Evolutionary conservation across 495 filamentous ascomycete species (phyloP).

Genomic region (Aspergillus heteromorphus): DNA sequence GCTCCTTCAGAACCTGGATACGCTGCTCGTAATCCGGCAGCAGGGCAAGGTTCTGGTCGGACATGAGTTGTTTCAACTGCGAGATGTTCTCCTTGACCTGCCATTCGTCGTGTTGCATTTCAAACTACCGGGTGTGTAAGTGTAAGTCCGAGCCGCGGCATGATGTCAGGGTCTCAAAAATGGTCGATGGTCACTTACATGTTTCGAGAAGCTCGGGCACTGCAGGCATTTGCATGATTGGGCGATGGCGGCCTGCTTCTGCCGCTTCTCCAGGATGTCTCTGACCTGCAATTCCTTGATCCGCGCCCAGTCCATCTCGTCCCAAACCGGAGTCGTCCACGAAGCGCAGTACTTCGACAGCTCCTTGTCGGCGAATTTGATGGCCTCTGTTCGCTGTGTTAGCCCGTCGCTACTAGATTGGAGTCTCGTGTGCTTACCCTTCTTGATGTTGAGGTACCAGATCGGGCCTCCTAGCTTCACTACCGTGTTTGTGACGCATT

Average conservation of each 20-base stretch:
- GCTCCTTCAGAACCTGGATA: conserved; percentile 81
- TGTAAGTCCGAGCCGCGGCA: conserved; percentile 4
- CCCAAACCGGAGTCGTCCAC: conserved; percentile 72
- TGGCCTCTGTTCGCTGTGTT: conserved; percentile 25
- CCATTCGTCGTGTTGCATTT: conserved; percentile 94
- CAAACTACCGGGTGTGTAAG: conserved; percentile 59
- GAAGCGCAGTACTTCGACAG: conserved; percentile 56
- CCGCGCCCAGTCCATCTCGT: conserved; percentile 75
- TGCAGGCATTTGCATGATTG: conserved; percentile 53
- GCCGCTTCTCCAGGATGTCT: conserved; percentile 65
- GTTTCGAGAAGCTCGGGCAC: conserved; percentile 76
- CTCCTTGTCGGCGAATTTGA: conserved; percentile 51
- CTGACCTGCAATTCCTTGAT: conserved; percentile 74
- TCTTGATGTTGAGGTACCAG: conserved; percentile 42
- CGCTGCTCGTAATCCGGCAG: conserved; percentile 98
- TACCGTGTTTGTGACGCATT: conserved; percentile 71
- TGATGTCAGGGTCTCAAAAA: background rate
- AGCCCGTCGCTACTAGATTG: background rate
- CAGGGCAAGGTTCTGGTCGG: conserved; percentile 92
- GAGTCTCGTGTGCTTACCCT: conserved; percentile 23
- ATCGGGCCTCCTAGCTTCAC: conserved; percentile 54
- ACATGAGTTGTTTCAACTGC: conserved; percentile 78
- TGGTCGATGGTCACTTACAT: conserved; percentile 56
- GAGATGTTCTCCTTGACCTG: conserved; percentile 85
- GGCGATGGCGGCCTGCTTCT: conserved; percentile 52